Base-by-base conservation (phyloP, 2,329 filamentous ascomycete species). In the Ceratocystis eucalypticola region DNA sequence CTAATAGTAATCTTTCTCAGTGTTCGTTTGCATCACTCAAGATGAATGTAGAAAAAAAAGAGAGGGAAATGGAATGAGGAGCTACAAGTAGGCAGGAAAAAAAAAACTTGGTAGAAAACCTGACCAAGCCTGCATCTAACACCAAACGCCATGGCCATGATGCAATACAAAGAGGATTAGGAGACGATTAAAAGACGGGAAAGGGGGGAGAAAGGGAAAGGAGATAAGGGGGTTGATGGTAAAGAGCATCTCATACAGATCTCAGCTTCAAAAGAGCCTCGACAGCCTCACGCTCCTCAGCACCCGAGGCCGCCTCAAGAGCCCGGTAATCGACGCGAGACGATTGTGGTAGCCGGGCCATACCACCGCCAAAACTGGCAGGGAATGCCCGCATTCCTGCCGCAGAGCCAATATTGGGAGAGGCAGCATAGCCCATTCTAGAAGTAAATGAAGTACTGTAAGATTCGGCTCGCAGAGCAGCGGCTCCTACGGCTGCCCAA, bases 401-500 rank as follows among this genome's bases (percentile, higher is more conserved):
- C 55, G 77, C 12, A n/a, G 55, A 75, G 57, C 75, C 77, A 78
- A 82, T 80, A 74, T 80, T 76, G 75, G 76, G 78, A 69, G 80
- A 75, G 70, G 77, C 75, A 72, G 77, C 72, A 73, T 79, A 75
- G 64, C 69, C 70, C 66, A 67, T 67, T 55, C 69, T 69, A n/a
- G 63, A 66, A 12, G 61, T 66, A 62, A 72, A 70, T 80, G 86
- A 82, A 71, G 76, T 81, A 65, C 82, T 80, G 72, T 86, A 86
- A 5, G 84, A 87, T 62, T 82, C 81, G 68, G 84, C 83, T 70
- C 92, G 86, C 71, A 96, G 82, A 70, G 90, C 89, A 65, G 88
- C 91, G 37, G 92, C 90, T 65, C 91, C 93, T 69, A 96, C 88
- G 64, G 88, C 85, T 61, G 89, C 90, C 92, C 93, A 96, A 76